Evolutionary conservation across 495 filamentous ascomycete species (phyloP).

Genomic region (Xanthoparmelia taractica): DNA sequence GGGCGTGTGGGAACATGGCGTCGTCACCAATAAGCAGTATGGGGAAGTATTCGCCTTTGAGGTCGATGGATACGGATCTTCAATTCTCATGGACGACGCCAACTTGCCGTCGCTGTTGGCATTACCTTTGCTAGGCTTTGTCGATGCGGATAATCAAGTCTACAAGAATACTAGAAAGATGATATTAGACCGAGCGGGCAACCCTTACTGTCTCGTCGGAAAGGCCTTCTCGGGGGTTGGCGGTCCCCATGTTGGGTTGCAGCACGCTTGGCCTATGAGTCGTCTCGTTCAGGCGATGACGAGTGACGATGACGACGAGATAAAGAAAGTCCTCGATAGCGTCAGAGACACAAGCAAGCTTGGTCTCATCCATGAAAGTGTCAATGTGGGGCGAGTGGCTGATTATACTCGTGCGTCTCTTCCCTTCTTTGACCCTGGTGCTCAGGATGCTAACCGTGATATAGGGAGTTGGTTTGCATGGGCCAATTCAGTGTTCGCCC

Average conservation of each 20-base stretch:
- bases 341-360: slow-evolving; percentile 66
- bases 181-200: slow-evolving; percentile 68
- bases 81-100: slow-evolving; percentile 93
- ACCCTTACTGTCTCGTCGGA: slow-evolving; percentile 84
- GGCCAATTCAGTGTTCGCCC: slow-evolving; percentile 94
- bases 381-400: slow-evolving; percentile 67
- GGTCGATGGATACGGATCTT: slow-evolving; percentile 89
- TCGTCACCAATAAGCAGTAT: slow-evolving; percentile 73
- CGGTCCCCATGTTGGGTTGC: slow-evolving; percentile 69
- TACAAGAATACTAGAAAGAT: slow-evolving; percentile 92
- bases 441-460: slow-evolving; percentile 27
- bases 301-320: slow-evolving; percentile 78
- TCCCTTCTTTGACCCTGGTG: not conserved
- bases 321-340: slow-evolving; percentile 56
- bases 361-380: slow-evolving; percentile 85
- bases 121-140: slow-evolving; percentile 80
- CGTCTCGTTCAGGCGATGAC: slow-evolving; percentile 87
- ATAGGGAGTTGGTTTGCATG: slow-evolving; percentile 89
- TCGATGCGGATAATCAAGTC: slow-evolving; percentile 53
- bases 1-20: slow-evolving; percentile 82
- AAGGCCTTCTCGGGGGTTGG: slow-evolving; percentile 81
- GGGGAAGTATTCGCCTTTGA: slow-evolving; percentile 94
- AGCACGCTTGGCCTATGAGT: slow-evolving; percentile 97
- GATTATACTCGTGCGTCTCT: slow-evolving; percentile 65
- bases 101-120: slow-evolving; percentile 88